Evolutionary conservation across 169 alveolate species (phyloP), one percentile per base, ranked within the genome.

Genomic region (Cryptosporidium baileyi): DNA sequence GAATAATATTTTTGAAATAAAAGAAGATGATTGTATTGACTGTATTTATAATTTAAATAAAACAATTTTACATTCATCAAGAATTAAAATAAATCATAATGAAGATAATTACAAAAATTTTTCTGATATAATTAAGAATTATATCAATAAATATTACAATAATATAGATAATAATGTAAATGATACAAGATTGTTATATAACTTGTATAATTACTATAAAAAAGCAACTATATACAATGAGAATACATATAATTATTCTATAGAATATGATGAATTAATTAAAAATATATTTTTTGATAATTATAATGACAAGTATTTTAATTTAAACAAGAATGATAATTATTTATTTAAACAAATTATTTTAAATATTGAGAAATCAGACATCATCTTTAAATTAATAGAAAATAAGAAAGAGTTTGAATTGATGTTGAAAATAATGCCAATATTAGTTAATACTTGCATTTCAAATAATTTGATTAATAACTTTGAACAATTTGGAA

Each of bases 381-480:
- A 65, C 40, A 45, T 54, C 15, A 47, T 47, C 5, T 11, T 47
- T 4, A 3, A n/a, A 9, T 47, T 47, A 2, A 47, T n/a, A 11
- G 19, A 19, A 1, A 51, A 51, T 45, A 30, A 22, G n/a, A n/a
- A n/a, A 9, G 32, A 22, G 17, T 22, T 65, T n/a, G 81, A 65
- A 30, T 65, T 65, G 19, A 9, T 65, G 28, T 17, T 65, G 15
- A 65, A 65, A 40, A 49, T 65, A 8, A 17, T 47, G 17, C 81
- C 81, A 0, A 32, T 65, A 26, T 65, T 51, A 0, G 13, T 65
- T 15, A 36, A 65, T 28, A 5, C 19, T n/a, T 19, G 30, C 17
- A 13, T 47, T 17, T 65, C 81, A 49, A 65, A 65, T 19, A 65
- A 28, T 13, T 22, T 65, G 45, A 45, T 65, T 3, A 45, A 62